phyloP scores from a whole-genome alignment of 1,139 yeast genomes.

The Candida tropicalis region DNA sequence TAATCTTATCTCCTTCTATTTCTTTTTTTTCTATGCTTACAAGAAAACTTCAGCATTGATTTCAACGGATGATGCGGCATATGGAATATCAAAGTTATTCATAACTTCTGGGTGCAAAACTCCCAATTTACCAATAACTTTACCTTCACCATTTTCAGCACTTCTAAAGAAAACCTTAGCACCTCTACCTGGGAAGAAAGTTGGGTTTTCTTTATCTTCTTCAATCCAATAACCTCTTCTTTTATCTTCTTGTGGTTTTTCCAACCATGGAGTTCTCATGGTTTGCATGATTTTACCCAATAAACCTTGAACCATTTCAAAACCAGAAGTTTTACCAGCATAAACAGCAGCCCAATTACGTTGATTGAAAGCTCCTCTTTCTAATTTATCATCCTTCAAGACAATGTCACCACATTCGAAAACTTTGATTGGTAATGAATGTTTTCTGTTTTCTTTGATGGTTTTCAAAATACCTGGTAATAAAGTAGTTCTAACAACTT shows the following conservation, averaged over 20 bases:
- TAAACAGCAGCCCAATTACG: slow-evolving; percentile 94
- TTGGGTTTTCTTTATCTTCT: slow-evolving; percentile 64
- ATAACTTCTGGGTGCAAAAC: slow-evolving; percentile 96
- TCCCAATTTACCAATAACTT: slow-evolving; percentile 82
- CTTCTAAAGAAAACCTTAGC: slow-evolving; percentile 80
- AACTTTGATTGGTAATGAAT: slow-evolving; percentile 89
- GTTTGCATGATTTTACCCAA: slow-evolving; percentile 96
- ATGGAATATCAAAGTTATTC: slow-evolving; percentile 84
- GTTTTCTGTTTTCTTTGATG: slow-evolving; percentile 93
- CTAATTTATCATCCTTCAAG: slow-evolving; percentile 74
- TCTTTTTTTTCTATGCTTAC: slow-evolving; percentile 16
- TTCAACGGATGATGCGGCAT: slow-evolving; percentile 90
- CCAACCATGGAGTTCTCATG: slow-evolving; percentile 84
- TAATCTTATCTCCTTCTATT: too few relatives aligned
- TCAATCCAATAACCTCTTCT: slow-evolving; percentile 86
- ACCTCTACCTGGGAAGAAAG: slow-evolving; percentile 97
- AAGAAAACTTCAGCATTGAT: slow-evolving; percentile 81
- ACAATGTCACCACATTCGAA: slow-evolving; percentile 97
- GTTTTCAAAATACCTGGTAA: slow-evolving; percentile 96
- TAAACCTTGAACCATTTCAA: slow-evolving; percentile 92
- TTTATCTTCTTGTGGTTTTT: slow-evolving; percentile 50
- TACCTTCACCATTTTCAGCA: slow-evolving; percentile 55
- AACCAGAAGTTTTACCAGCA: slow-evolving; percentile 94
- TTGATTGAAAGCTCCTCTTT: slow-evolving; percentile 89
- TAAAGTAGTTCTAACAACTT: slow-evolving; percentile 94